Evolutionary conservation across 163 green algal species (phyloP).

Genomic region (Chlorella variabilis): DNA sequence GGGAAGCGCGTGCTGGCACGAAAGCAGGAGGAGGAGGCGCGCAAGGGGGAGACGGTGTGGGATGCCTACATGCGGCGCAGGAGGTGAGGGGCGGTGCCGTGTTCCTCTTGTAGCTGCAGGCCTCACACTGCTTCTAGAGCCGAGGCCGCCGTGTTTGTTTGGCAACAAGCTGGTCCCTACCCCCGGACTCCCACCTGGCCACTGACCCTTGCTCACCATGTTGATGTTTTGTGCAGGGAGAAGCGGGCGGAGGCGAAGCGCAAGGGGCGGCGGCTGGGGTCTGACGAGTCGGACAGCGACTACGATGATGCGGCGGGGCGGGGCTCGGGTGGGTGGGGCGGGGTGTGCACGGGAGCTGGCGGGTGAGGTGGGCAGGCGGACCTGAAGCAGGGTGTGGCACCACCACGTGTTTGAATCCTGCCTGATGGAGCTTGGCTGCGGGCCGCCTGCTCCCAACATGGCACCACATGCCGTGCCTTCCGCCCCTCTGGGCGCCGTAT

Average conservation of each 20-base stretch:
- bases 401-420: too few species aligned
- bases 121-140: too few species aligned
- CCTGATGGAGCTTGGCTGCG: too few species aligned
- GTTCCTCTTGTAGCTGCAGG: too few species aligned
- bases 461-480: not conserved
- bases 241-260: conserved; percentile 55
- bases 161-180: too few species aligned
- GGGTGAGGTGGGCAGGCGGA: not conserved
- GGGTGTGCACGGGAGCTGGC: not conserved
- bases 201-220: not conserved
- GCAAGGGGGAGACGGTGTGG: conserved; percentile 81
- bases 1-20: conserved; percentile 74
- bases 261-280: conserved; percentile 10
- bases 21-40: conserved; percentile 62
- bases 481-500: not conserved
- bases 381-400: too few species aligned
- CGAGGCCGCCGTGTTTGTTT: too few species aligned
- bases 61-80: conserved; percentile 75
- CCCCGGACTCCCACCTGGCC: too few species aligned
- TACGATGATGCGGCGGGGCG: conserved; percentile 59
- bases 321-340: conserved; percentile 23
- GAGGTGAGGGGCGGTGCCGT: conserved; percentile 46
- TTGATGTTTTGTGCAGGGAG: conserved; percentile 54
- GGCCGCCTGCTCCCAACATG: not conserved
- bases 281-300: conserved; percentile 38